Percentiles rank a stretch among this genome's conserved stretches.
Evolutionary conservation across 2,329 filamentous ascomycete species (phyloP).

Genomic region (Penicillium sp.): DNA sequence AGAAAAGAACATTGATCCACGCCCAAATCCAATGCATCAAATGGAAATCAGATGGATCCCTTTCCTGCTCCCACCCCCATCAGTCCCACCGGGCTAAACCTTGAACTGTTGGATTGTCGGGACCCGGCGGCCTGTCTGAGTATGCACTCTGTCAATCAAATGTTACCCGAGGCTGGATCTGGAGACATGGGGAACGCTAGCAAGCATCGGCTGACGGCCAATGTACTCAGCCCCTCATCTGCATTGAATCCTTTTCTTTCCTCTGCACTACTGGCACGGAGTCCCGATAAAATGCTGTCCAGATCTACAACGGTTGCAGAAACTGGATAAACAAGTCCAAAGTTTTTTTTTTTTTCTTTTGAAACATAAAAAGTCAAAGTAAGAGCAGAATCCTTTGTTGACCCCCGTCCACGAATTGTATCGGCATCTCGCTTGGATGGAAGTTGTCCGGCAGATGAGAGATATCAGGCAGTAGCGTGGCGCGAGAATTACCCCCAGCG

Average conservation of each 20-base stretch:
- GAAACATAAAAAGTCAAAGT: not conserved
- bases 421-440: not conserved
- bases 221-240: conserved; percentile 18
- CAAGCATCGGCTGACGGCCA: conserved; percentile 20
- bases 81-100: conserved; percentile 22
- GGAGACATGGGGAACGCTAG: conserved; percentile 21
- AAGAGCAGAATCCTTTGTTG: not conserved
- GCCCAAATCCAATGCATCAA: not conserved
- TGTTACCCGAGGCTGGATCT: conserved; percentile 24
- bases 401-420: not conserved
- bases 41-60: too few relatives aligned
- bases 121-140: conserved; percentile 11
- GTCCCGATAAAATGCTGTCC: not conserved
- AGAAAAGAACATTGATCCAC: not conserved
- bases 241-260: not conserved
- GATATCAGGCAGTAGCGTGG: not conserved
- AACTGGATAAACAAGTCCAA: not conserved
- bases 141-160: conserved; percentile 24
- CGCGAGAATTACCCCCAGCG: not conserved
- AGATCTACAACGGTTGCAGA: conserved; percentile 14
- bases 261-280: not conserved
- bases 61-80: not conserved
- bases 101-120: conserved; percentile 25
- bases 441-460: not conserved
- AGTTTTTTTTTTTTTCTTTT: too few relatives aligned